Evolutionary conservation across 2,329 filamentous ascomycete species (phyloP).

Genomic region (Rachicladosporium sp.): DNA sequence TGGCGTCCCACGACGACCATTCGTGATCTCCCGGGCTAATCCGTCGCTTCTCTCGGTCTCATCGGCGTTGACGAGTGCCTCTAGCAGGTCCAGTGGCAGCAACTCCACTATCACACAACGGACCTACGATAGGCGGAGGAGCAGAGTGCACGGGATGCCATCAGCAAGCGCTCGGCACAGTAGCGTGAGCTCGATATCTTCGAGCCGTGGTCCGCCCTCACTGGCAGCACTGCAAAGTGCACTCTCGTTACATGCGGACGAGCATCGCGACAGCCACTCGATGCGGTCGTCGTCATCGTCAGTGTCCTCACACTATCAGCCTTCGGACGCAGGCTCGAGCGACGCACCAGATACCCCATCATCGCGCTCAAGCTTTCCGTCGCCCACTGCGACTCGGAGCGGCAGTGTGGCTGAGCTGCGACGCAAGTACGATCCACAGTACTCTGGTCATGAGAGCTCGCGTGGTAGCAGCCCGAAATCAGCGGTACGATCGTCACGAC

Average conservation of each 20-base stretch:
- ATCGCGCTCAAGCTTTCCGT: slow-evolving; percentile 19
- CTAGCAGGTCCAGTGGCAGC: slow-evolving; percentile 32
- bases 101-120: slow-evolving; percentile 34
- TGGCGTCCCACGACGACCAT: slow-evolving; percentile 22
- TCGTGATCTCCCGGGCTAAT: slow-evolving; percentile 22
- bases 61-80: slow-evolving; percentile 29
- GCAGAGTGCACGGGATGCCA: slow-evolving; percentile 7
- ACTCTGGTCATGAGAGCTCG: slow-evolving; percentile 1
- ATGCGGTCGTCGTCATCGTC: slow-evolving; percentile 14
- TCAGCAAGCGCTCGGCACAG: slow-evolving; percentile 1
- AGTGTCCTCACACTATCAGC: slow-evolving; percentile 19
- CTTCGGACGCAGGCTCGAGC: slow-evolving; percentile 21
- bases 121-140: slow-evolving; percentile 25
- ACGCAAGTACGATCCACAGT: slow-evolving; percentile 17
- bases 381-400: slow-evolving; percentile 16
- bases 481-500: slow-evolving; percentile 3
- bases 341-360: slow-evolving; percentile 20
- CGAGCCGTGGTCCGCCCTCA: no score
- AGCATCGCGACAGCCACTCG: slow-evolving; percentile 13
- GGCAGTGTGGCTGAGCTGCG: slow-evolving; percentile 19
- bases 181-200: no score
- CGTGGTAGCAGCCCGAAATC: slow-evolving; percentile 4
- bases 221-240: no score
- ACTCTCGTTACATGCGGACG: slow-evolving; percentile 6
- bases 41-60: slow-evolving; percentile 31